Base-by-base conservation (phyloP, 306 rosid genomes). In the Prunus mongolica region DNA sequence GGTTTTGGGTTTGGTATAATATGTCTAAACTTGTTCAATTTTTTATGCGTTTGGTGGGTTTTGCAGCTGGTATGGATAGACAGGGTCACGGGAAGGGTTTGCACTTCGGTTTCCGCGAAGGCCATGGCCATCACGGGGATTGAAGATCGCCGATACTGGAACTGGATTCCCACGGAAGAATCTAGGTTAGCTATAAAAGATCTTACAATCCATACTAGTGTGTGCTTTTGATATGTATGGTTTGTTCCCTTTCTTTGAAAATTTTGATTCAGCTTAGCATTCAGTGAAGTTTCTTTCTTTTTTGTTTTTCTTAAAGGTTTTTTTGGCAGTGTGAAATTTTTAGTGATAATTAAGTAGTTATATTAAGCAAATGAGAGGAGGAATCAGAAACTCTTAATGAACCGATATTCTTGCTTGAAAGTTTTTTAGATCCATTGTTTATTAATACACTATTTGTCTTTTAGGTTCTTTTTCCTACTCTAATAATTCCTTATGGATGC, bases 151-250 rank as follows among this genome's bases (percentile, higher is more conserved):
- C 89, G 98, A 78, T 93, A 93, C 81, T 93, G 98, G 98, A 93
- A 83, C 73, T 93, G 97, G 98, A 56, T 93, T 85, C 87, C 91
- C 22, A 93, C 98, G n/a, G 93, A 93, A 79, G 98, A 93, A 78
- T 93, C 98, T 60, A 90, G 98, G 98, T 91, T 64, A 78, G 85
- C 34, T 69, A 32, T 25, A 12, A 4, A 30, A 77, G 46, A 41
- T 58, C 45, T 54, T 30, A 5, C 41, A 61, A 57, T 13, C 50
- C 45, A 12, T 13, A 2, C 58, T 69, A 55, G 50, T 32, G 45
- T 10, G 25, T 32, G 5, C 47, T 50, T 52, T 30, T 28, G 49
- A 9, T 52, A 16, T 67, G 15, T 25, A 12, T 34, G 19, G 19
- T 71, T 30, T 52, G 10, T 18, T 69, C 41, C 8, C 67, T 63